Conservation (phyloP, 768 basidiomycete species). For the Russula earlei region DNA sequence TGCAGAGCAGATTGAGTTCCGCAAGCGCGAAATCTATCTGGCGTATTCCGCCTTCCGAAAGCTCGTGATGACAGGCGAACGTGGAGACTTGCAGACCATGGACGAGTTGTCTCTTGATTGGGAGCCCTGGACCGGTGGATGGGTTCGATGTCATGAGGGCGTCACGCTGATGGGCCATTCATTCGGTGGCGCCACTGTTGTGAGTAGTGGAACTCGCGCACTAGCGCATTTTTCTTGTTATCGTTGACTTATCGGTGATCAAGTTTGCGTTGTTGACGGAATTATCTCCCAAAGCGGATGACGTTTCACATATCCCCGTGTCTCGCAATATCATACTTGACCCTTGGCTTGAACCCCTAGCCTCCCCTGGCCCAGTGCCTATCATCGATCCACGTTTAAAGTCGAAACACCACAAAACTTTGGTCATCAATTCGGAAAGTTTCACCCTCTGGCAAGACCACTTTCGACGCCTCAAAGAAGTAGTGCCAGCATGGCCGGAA, state of each 20-base stretch:
- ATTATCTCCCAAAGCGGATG: constrained; percentile 30
- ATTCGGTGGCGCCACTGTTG: constrained; percentile 48
- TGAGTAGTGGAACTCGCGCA: constrained; percentile 23
- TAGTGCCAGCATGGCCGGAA: constrained; percentile 39
- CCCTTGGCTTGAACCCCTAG: constrained; percentile 77
- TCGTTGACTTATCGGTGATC: not conserved
- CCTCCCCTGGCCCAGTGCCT: constrained; percentile 41
- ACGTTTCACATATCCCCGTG: constrained; percentile 40
- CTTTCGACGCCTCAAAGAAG: constrained; percentile 46
- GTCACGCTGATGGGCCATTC: constrained; percentile 43
- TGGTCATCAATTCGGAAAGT: constrained; percentile 67
- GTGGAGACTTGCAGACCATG: constrained; percentile 30
- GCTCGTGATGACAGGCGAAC: constrained; percentile 32
- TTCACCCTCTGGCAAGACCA: constrained; percentile 78
- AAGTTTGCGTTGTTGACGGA: constrained; percentile 52
- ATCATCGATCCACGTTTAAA: constrained; percentile 11
- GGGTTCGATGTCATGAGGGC: constrained; percentile 28
- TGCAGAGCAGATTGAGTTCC: constrained; percentile 58
- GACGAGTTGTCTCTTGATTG: constrained; percentile 42
- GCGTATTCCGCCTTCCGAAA: constrained; percentile 47
- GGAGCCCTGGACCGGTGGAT: constrained; percentile 30
- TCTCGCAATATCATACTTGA: constrained; percentile 57
- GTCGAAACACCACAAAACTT: constrained; percentile 24
- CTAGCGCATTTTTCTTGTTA: not conserved
- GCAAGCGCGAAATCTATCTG: constrained; percentile 59